Base-by-base conservation (phyloP, 1,284 basidiomycete species). In the Cryptococcus sp. region DNA sequence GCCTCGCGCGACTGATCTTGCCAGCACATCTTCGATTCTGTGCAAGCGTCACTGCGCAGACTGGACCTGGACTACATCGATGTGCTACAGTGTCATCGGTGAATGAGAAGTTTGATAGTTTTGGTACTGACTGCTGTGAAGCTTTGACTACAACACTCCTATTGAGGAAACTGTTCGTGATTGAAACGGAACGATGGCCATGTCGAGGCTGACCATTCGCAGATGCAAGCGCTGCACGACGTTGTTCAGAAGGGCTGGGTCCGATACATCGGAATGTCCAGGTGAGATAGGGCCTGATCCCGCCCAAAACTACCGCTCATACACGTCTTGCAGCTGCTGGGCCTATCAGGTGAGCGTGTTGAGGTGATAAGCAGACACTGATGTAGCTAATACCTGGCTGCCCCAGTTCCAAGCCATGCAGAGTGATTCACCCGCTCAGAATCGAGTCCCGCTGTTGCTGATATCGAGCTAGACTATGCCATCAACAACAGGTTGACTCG, bases 1-100 rank as follows among this genome's bases (percentile, higher is more conserved):
- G 27, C 13, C 23, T 22, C 16, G 35, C 16, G 20, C 0, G 11
- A 40, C 47, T 53, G 50, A 47, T 23, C 16, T 25, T 23, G 5
- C 23, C 47, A 81, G 81, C 79, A 82, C 58, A 88, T 90, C 60
- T 89, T 89, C 60, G 85, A 85, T 35, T 81, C 83, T 1, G 84
- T 90, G 50, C 85, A 88, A 67, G 81, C 81, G 45, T 85, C 84
- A 54, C 71, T 89, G 48, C 78, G 85, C 63, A 82, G 88, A 25
- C 82, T 90, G 27, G 84, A 87, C 61, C 76, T 88, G 13, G 86
- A 89, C 50, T 87, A 89, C 65, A 82, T 90, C 61, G 88, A 89
- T 64, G 70, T 89, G 2, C 79, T 73, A 52, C 59, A 67, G 80
- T 81, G 81, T 71, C 85, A 87, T 70, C 82, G 85, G 39, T 41